These are phyloP conservation scores for Euphorbia corollata DNA, from an alignment of 441 rosid genomes.

Conservation along the genomic window DNA sequence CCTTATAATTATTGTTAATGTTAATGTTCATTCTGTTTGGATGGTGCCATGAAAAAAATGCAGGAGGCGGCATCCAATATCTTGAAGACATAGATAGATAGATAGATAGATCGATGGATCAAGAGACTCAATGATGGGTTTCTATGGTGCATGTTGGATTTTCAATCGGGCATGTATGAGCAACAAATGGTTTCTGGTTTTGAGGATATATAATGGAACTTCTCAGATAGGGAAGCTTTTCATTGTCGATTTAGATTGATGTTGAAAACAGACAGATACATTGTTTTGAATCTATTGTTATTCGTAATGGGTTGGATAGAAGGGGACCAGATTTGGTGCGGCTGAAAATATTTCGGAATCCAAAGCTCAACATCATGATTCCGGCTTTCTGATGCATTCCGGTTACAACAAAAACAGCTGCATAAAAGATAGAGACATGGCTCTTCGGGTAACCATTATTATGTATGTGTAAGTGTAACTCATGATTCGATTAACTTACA, in stretches of 20 bases:
- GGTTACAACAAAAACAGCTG: conserved; percentile 15
- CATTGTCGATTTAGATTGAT: conserved; percentile 22
- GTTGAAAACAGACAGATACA: conserved; percentile 18
- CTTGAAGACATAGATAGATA: conserved; percentile 24
- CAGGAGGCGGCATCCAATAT: conserved; percentile 88
- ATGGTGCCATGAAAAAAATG: conserved; percentile 19
- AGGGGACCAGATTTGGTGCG: conserved; percentile 17
- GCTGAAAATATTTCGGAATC: conserved; percentile 7
- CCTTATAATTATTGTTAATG: too few relatives aligned
- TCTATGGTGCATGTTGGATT: conserved; percentile 24
- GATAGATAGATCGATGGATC: conserved; percentile 17
- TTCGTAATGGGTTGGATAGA: conserved; percentile 28
- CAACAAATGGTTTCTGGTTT: conserved; percentile 22
- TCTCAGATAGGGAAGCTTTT: conserved; percentile 21
- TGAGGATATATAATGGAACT: conserved; percentile 21
- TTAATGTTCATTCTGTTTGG: too few relatives aligned
- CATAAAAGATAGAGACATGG: not conserved
- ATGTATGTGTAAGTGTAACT: too few relatives aligned
- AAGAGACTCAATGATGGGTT: conserved; percentile 20
- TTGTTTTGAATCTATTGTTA: conserved; percentile 23
- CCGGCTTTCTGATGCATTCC: not conserved
- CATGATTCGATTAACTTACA: not conserved
- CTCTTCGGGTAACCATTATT: not conserved
- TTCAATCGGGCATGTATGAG: conserved; percentile 20
- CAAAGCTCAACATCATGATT: conserved; percentile 13